Evolutionary conservation across 2,329 filamentous ascomycete genomes (phyloP), one percentile per base, ranked within the genome.

Genomic region (Incumbomyces lentus): DNA sequence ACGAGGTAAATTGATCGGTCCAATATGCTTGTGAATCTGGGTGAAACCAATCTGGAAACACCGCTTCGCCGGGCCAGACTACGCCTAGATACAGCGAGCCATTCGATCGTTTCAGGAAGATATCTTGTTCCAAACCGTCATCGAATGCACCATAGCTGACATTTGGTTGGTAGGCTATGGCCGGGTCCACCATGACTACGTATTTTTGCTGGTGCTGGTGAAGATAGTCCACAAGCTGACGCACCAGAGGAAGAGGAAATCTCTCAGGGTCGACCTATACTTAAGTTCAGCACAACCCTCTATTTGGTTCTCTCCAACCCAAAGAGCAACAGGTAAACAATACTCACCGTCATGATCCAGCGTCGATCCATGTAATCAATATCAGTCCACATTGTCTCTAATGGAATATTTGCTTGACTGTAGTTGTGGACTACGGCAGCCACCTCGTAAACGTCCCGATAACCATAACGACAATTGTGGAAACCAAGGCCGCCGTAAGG

Each of bases 1-100:
- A 86, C 1, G 59, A 61, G 0, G 59, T 62, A 55, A 90, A 82
- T 59, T 89, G 75, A 3, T 71, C 69, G 52, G 78, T 79, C 85
- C 85, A 90, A 62, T 79, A 92, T 1, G 65, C 58, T 40, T 79
- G 72, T 1, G 78, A 76, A 43, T 78, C 77, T 6, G 74, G 71
- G 14, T 79, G 68, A 59, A 88, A 87, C 84, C 84, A 90, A 60
- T 90, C 86, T 0, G 82, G 82, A 63, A 81, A 87, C 10, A 75
- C 81, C 0, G 81, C 76, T 12, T 79, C 34, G 7, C 50, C 49
- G 11, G 47, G 44, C 50, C 46, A 52, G 11, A 46, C 48, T 18
- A 37, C 59, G 59, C 65, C 76, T 49, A 73, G 57, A 50, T 73
- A 75, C 19, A 75, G 60, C 10, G 68, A 68, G 11, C 52, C 52